Evolutionary conservation across 2,329 filamentous ascomycete genomes (phyloP).

Genomic region (Alternaria triticina): DNA sequence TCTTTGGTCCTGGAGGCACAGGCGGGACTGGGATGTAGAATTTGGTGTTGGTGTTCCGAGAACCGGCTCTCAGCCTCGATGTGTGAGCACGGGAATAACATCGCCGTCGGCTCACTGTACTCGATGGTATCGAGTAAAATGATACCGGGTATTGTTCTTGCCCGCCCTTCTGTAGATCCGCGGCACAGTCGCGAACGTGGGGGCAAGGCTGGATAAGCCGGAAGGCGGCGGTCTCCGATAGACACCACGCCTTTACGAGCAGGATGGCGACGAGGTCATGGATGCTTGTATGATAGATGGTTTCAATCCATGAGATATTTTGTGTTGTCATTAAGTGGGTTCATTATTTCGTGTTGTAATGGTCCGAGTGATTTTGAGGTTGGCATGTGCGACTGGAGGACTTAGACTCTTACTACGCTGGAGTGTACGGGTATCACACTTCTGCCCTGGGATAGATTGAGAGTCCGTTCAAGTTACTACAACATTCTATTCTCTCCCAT

Average conservation of each 20-base stretch:
- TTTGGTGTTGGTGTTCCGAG: not conserved
- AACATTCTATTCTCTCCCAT: not conserved
- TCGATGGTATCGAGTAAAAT: not conserved
- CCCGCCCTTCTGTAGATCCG: not conserved
- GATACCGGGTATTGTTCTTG: not conserved
- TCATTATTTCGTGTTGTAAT: not conserved
- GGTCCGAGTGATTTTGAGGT: not conserved
- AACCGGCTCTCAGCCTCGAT: not conserved
- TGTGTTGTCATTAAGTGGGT: not conserved
- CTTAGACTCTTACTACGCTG: not conserved
- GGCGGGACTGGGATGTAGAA: constrained; percentile 3
- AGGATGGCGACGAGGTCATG: not conserved
- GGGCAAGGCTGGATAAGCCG: not conserved
- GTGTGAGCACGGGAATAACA: not conserved
- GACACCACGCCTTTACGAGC: too few relatives aligned
- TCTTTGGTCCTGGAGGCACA: constrained; percentile 26
- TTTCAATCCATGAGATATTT: not conserved
- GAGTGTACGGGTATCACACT: not conserved
- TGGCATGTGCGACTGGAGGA: not conserved
- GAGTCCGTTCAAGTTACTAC: not conserved
- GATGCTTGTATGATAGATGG: not conserved
- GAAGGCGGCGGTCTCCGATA: not conserved
- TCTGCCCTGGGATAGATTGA: not conserved
- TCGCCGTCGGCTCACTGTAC: not conserved
- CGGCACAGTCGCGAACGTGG: not conserved